Conservation (phyloP, 331 rosid species). For the Quercus lobata region DNA sequence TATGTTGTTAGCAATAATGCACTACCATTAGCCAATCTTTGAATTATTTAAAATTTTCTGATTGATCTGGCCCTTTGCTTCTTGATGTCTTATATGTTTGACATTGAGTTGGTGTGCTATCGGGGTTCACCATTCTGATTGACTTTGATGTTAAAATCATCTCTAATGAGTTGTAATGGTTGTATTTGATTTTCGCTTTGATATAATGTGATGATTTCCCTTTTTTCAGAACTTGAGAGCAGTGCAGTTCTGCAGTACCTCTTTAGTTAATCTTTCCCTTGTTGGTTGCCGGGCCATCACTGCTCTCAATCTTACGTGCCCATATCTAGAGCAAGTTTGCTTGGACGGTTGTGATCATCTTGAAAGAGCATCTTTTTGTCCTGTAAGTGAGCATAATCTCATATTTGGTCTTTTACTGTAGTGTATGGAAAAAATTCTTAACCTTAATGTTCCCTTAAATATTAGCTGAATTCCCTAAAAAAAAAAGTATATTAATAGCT, state of each 20-base stretch:
- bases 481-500: background rate
- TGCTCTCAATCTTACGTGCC: constrained; percentile 76
- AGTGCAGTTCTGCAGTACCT: constrained; percentile 71
- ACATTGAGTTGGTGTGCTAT: background rate
- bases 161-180: background rate
- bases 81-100: background rate
- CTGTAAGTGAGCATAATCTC: constrained; percentile 52
- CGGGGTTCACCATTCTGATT: background rate
- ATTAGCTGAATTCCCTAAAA: background rate
- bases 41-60: background rate
- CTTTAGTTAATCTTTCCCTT: constrained; percentile 80
- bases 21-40: background rate
- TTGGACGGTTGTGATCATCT: constrained; percentile 98
- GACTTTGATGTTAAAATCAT: background rate
- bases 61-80: background rate
- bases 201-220: constrained; percentile 22
- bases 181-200: background rate
- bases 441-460: background rate
- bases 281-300: constrained; percentile 87
- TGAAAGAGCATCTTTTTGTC: constrained; percentile 82
- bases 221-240: constrained; percentile 76
- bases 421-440: background rate
- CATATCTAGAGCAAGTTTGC: constrained; percentile 79
- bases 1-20: background rate
- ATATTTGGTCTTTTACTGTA: background rate